phyloP scores from a whole-genome alignment of 768 basidiomycete genomes.

The Multifurca ochricompacta region DNA sequence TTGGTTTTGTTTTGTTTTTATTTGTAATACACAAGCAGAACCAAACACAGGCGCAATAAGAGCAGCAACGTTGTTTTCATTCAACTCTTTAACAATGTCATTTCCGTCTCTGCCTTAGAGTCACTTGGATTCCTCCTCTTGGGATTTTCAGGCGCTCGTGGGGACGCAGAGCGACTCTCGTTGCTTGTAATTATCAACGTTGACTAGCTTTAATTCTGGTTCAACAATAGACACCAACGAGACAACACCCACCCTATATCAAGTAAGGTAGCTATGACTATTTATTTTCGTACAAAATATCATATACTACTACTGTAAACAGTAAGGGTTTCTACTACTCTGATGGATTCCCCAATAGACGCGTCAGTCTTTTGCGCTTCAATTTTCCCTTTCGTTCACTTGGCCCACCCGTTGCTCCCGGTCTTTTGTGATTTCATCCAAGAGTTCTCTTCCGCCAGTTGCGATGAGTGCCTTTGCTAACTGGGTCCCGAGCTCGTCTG shows the following conservation, averaged over 20 bases:
- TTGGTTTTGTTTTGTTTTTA: too few species aligned
- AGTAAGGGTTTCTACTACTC: too few species aligned
- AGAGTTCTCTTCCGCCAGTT: constrained; percentile 66
- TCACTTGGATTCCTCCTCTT: constrained; percentile 24
- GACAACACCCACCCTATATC: constrained; percentile 16
- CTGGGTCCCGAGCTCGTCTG: constrained; percentile 57
- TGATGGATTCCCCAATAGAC: constrained; percentile 18
- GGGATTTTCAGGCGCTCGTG: constrained; percentile 25
- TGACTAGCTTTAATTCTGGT: constrained; percentile 14
- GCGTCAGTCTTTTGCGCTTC: constrained; percentile 18
- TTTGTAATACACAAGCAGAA: constrained; percentile 15
- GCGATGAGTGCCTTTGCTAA: constrained; percentile 60
- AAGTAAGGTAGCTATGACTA: background rate
- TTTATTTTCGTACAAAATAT: background rate
- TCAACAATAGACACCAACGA: constrained; percentile 19
- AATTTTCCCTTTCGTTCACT: constrained; percentile 29
- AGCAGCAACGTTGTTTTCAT: background rate
- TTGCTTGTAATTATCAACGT: constrained; percentile 19
- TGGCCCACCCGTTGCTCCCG: constrained; percentile 39
- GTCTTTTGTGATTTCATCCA: constrained; percentile 77
- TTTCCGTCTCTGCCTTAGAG: constrained; percentile 24
- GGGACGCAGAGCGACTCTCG: constrained; percentile 23
- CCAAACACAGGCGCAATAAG: constrained; percentile 11
- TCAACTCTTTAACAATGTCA: constrained; percentile 1
- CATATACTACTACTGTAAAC: background rate